These are phyloP conservation scores for Phyllosticta capitalensis DNA, from an alignment of 2,329 filamentous ascomycete species.

Conservation along the genomic window DNA sequence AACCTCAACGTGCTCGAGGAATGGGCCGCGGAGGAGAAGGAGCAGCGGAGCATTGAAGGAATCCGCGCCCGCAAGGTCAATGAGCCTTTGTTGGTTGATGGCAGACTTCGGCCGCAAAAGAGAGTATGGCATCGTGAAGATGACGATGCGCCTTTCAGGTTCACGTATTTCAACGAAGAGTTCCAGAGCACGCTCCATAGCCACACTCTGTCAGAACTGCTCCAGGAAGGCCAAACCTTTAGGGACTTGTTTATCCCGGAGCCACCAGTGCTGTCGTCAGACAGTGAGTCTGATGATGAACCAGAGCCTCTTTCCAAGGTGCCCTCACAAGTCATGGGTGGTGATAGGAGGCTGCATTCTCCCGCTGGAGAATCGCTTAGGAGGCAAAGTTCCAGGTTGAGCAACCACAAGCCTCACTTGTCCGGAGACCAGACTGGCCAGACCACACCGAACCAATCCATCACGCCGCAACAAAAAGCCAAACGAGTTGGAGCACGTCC, in stretches of 20 bases:
- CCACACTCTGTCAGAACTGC: slow-evolving; percentile 84
- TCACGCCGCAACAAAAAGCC: slow-evolving; percentile 21
- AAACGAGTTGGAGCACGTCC: slow-evolving; percentile 64
- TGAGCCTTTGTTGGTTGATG: slow-evolving; percentile 86
- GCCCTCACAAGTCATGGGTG: not conserved
- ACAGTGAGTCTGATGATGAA: slow-evolving; percentile 56
- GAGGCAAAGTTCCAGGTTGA: slow-evolving; percentile 5
- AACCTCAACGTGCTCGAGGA: slow-evolving; percentile 76
- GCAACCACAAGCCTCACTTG: slow-evolving; percentile 18
- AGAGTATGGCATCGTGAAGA: slow-evolving; percentile 79
- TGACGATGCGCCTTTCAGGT: slow-evolving; percentile 85
- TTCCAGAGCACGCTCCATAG: slow-evolving; percentile 94
- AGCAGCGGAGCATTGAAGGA: slow-evolving; percentile 66
- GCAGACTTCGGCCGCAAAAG: slow-evolving; percentile 67
- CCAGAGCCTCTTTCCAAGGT: slow-evolving; percentile 37
- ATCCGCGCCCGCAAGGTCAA: slow-evolving; percentile 83
- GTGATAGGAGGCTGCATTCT: not conserved
- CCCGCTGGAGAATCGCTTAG: not conserved
- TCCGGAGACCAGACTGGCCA: slow-evolving; percentile 37
- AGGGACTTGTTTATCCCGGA: slow-evolving; percentile 85
- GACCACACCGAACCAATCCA: slow-evolving; percentile 35
- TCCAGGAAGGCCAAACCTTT: slow-evolving; percentile 77
- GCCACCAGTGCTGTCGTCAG: slow-evolving; percentile 50
- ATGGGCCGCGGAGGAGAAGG: slow-evolving; percentile 85
- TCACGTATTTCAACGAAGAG: slow-evolving; percentile 98